Conservation (phyloP, 768 basidiomycete species). For the Aureoboletus auriporus region DNA sequence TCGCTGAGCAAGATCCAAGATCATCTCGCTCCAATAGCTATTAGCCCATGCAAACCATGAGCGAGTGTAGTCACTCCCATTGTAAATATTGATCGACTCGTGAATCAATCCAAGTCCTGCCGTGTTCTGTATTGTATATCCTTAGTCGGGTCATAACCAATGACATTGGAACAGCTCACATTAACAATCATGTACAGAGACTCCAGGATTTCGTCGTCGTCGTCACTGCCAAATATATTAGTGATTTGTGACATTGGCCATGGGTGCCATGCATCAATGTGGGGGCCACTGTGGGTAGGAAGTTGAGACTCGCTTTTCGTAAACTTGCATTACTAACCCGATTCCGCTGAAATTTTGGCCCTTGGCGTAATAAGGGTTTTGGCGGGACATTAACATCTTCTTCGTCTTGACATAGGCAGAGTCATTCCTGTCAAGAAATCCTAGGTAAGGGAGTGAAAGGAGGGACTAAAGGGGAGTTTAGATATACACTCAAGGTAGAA, state of each 20-base stretch:
- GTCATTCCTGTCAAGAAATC: conserved; percentile 61
- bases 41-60: conserved; percentile 85
- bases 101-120: conserved; percentile 73
- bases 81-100: conserved; percentile 66
- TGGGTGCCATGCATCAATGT: conserved; percentile 67
- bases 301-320: neutral
- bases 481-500: neutral
- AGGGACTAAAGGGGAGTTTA: conserved; percentile 46
- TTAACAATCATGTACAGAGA: conserved; percentile 65
- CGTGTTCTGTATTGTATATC: conserved; percentile 54
- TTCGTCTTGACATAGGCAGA: conserved; percentile 63
- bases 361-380: conserved; percentile 67
- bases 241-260: conserved; percentile 85
- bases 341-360: conserved; percentile 64
- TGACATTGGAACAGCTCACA: conserved; percentile 36
- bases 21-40: conserved; percentile 81
- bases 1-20: conserved; percentile 68
- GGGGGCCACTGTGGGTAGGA: conserved; percentile 53
- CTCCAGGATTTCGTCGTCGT: conserved; percentile 63
- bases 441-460: conserved; percentile 75
- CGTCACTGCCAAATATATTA: conserved; percentile 68
- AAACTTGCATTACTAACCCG: conserved; percentile 45
- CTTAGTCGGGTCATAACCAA: neutral
- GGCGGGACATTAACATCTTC: conserved; percentile 52
- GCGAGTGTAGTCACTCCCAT: conserved; percentile 54